Evolutionary conservation across 768 basidiomycete genomes (phyloP).

Genomic region (Mrakia hoshinonis): DNA sequence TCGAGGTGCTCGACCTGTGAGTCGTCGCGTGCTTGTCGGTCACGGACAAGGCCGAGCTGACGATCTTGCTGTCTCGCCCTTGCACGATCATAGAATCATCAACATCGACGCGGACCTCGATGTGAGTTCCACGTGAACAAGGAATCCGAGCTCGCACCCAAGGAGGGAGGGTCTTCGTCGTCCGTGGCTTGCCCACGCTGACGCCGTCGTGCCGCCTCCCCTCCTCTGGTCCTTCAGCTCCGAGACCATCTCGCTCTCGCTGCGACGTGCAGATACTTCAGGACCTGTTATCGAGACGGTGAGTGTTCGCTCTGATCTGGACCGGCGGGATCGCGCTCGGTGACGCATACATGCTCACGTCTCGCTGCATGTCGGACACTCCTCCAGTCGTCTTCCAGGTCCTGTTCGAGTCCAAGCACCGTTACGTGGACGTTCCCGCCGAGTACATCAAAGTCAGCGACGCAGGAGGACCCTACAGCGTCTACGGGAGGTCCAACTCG

Average conservation of each 20-base stretch:
- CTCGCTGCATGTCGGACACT: no score
- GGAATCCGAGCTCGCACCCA: not conserved
- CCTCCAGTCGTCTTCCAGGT: not conserved
- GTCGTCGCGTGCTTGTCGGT: no score
- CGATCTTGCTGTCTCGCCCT: no score
- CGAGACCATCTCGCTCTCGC: conserved; percentile 12
- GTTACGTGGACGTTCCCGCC: not conserved
- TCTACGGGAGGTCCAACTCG: no score
- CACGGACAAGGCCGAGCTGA: no score
- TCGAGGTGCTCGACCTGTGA: not conserved
- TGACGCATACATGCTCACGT: no score
- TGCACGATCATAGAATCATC: not conserved
- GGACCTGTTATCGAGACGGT: not conserved
- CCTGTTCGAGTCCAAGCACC: not conserved
- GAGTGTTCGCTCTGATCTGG: not conserved
- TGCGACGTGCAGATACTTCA: conserved; percentile 6
- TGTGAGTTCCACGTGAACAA: not conserved
- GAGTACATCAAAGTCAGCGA: no score
- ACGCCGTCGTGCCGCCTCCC: no score
- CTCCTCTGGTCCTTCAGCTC: not conserved
- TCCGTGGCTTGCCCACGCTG: no score
- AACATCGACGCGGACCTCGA: not conserved
- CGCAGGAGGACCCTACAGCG: no score
- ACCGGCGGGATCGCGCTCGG: not conserved
- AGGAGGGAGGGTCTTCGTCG: not conserved